Evolutionary conservation across 352 stramenopile genomes (phyloP).

Genomic region (Globisporangium mamillatum): DNA sequence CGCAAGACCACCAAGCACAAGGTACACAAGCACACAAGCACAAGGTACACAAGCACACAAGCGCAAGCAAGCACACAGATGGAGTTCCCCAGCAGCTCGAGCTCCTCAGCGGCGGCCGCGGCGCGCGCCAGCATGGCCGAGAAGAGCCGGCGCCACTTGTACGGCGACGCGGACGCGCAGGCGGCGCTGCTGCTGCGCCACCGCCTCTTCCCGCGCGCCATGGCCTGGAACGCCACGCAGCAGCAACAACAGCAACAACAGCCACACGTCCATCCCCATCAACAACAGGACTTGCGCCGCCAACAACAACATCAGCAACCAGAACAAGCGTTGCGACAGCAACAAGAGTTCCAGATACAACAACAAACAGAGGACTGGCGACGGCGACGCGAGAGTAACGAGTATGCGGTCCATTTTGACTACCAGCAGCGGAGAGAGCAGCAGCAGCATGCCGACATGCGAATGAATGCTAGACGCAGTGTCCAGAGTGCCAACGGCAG

Average conservation of each 20-base stretch:
- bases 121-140: slow-evolving; percentile 13
- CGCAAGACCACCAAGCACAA: neutral
- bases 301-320: slow-evolving; percentile 3
- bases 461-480: neutral
- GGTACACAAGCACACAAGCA: neutral
- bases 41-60: too few relatives aligned
- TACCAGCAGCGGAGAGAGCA: neutral
- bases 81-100: slow-evolving; percentile 2
- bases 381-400: neutral
- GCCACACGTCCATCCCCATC: neutral
- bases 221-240: slow-evolving; percentile 55
- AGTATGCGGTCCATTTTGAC: neutral
- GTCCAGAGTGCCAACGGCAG: neutral
- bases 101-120: neutral
- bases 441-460: neutral
- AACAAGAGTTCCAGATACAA: neutral
- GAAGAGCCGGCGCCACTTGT: slow-evolving; percentile 13
- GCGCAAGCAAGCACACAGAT: neutral
- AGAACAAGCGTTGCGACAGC: neutral
- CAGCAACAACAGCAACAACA: slow-evolving; percentile 12
- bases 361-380: neutral
- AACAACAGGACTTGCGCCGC: slow-evolving; percentile 1
- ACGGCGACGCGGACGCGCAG: slow-evolving; percentile 15
- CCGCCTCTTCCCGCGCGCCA: slow-evolving; percentile 58
- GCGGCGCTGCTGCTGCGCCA: slow-evolving; percentile 41